Conservation (phyloP, 139 green algal species). For the Dunaliella primolecta region DNA sequence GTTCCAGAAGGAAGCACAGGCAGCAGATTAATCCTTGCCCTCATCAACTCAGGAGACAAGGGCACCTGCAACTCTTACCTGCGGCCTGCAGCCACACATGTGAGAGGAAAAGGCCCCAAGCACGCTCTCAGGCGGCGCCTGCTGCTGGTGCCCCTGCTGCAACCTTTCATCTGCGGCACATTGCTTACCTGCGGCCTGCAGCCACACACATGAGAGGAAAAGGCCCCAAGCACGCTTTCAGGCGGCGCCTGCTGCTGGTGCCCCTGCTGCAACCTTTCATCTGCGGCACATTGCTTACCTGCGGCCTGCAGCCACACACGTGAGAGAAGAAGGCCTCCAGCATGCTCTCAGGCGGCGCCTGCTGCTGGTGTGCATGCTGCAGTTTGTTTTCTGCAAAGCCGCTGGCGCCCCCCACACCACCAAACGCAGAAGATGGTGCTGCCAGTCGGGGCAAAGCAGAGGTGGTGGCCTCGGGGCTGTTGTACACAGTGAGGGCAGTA, state of each 20-base stretch:
- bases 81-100: constrained; percentile 25
- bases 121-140: constrained; percentile 27
- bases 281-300: neutral
- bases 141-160: no score
- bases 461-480: constrained; percentile 8
- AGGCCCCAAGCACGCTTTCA: constrained; percentile 39
- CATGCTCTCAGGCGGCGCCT: constrained; percentile 29
- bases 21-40: no score
- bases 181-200: no score
- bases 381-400: neutral
- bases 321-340: constrained; percentile 46
- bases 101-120: constrained; percentile 43
- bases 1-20: no score
- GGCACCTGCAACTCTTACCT: no score
- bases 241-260: constrained; percentile 21
- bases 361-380: constrained; percentile 4
- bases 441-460: constrained; percentile 16
- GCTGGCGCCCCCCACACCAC: neutral
- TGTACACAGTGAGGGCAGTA: constrained; percentile 34
- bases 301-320: constrained; percentile 20
- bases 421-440: neutral
- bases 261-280: no score
- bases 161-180: no score
- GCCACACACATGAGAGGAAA: constrained; percentile 35
- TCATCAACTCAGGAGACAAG: no score